phyloP scores from a whole-genome alignment of 805 yeast genomes.

The Yamadazyma nakazawae region DNA sequence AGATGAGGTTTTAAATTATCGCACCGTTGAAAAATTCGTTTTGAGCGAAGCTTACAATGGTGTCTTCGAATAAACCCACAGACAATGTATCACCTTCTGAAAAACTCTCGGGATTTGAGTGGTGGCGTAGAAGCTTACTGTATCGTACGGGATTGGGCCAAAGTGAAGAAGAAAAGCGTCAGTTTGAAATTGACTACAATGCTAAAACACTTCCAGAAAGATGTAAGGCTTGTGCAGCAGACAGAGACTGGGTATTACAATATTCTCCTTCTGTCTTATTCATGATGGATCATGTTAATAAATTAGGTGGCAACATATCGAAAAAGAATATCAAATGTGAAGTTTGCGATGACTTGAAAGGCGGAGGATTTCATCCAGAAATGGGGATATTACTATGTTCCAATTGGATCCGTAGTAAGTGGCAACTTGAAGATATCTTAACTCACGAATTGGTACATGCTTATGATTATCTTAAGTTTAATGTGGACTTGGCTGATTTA shows the following conservation, averaged over 20 bases:
- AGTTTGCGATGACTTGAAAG: constrained; percentile 72
- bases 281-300: constrained; percentile 78
- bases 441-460: constrained; percentile 93
- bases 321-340: constrained; percentile 67
- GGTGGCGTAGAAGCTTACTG: constrained; percentile 76
- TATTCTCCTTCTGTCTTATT: constrained; percentile 84
- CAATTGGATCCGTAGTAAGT: constrained; percentile 67
- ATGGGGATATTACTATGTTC: constrained; percentile 84
- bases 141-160: constrained; percentile 71
- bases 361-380: constrained; percentile 94
- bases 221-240: constrained; percentile 69
- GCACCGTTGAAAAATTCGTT: background rate
- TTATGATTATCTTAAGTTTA: constrained; percentile 84
- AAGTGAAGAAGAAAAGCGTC: constrained; percentile 45
- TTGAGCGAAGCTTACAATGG: background rate
- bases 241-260: constrained; percentile 73
- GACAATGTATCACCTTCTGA: constrained; percentile 25
- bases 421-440: constrained; percentile 85
- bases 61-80: background rate
- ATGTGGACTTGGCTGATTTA: constrained; percentile 80
- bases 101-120: constrained; percentile 55
- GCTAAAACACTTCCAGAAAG: constrained; percentile 41
- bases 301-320: constrained; percentile 51
- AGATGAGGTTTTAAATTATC: constrained; percentile 1
- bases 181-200: constrained; percentile 58